Percentiles rank a stretch among this genome's conserved stretches.
Evolutionary conservation across 371 early-diverging fungal genomes (phyloP).

Genomic region (Chytridium lagenaria): DNA sequence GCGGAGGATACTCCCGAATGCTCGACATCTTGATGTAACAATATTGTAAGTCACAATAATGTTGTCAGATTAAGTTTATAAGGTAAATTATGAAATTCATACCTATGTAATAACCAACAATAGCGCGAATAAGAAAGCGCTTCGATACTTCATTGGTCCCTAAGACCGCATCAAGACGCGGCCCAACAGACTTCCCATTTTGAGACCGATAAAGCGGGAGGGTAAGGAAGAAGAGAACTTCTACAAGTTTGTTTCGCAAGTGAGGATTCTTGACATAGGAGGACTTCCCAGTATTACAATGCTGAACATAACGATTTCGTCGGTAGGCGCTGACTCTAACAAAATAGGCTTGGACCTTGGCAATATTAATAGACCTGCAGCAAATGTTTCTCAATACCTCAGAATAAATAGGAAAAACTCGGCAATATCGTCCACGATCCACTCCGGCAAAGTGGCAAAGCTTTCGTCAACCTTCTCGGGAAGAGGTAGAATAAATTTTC

Average conservation of each 20-base stretch:
- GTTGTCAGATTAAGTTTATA: no score
- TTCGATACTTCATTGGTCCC: slow-evolving; percentile 76
- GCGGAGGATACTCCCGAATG: slow-evolving; percentile 90
- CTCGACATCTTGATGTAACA: slow-evolving; percentile 75
- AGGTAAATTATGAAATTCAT: no score
- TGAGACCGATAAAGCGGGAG: slow-evolving; percentile 50
- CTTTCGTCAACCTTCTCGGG: slow-evolving; percentile 50
- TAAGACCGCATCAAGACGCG: slow-evolving; percentile 69
- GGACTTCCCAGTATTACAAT: slow-evolving; percentile 81
- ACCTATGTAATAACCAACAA: slow-evolving; percentile 91
- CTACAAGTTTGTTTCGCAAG: slow-evolving; percentile 90
- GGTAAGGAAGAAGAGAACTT: slow-evolving; percentile 83
- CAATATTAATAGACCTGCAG: slow-evolving; percentile 66
- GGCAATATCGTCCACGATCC: slow-evolving; percentile 87
- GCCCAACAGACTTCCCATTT: slow-evolving; percentile 55
- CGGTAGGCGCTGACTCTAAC: slow-evolving; percentile 63
- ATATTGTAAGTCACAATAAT: no score
- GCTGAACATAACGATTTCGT: slow-evolving; percentile 78
- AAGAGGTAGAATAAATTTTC: slow-evolving; percentile 41
- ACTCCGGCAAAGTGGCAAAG: slow-evolving; percentile 90
- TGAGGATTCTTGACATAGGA: slow-evolving; percentile 91
- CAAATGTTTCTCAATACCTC: slow-evolving; percentile 57
- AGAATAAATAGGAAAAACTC: slow-evolving; percentile 54
- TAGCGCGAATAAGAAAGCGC: slow-evolving; percentile 73
- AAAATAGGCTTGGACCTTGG: slow-evolving; percentile 67